Evolutionary conservation across 441 rosid genomes (phyloP).

Genomic region (Mallotus japonicus): DNA sequence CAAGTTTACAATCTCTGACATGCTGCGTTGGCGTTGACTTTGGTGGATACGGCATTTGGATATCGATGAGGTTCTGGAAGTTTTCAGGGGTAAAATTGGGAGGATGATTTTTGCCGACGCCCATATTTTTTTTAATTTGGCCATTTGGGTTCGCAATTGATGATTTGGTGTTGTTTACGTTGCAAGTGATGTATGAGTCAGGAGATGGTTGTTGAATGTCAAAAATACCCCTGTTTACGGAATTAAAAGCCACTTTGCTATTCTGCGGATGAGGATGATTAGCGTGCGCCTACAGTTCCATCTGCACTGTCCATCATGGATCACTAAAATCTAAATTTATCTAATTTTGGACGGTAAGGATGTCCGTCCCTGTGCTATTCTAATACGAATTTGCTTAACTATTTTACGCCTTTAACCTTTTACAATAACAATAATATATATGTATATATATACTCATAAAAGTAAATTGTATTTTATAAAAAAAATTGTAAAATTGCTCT

Average conservation of each 20-base stretch:
- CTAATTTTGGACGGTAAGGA: no score
- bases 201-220: background rate
- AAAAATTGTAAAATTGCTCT: no score
- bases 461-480: no score
- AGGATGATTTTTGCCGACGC: background rate
- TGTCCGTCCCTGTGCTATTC: no score
- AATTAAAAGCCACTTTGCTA: no score
- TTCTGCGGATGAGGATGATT: no score
- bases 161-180: background rate
- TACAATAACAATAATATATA: no score
- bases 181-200: background rate
- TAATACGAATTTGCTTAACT: no score
- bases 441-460: no score
- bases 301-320: background rate
- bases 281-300: background rate
- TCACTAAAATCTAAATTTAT: no score
- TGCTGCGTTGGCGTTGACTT: slow-evolving; percentile 35
- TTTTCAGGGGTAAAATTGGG: background rate
- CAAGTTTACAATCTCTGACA: slow-evolving; percentile 6
- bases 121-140: no score
- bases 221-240: background rate
- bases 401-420: no score
- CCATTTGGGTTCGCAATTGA: background rate
- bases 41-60: background rate
- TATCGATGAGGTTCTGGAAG: background rate